Evolutionary conservation across 805 yeast species (phyloP).

Genomic region (Pichia californica): DNA sequence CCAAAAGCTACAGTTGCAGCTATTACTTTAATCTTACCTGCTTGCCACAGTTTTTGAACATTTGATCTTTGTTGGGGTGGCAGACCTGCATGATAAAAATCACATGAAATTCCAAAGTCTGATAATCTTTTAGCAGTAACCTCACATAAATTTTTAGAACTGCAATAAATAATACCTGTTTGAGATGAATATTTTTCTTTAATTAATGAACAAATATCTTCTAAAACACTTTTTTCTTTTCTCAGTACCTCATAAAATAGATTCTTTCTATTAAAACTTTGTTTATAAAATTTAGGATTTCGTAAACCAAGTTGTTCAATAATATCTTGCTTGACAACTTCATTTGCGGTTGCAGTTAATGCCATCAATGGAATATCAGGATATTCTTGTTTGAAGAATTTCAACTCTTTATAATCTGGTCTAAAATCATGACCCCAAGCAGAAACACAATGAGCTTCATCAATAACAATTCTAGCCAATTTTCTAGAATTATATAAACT

Average conservation of each 20-base stretch:
- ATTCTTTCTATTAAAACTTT: constrained; percentile 88
- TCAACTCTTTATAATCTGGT: constrained; percentile 85
- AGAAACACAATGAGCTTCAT: constrained; percentile 97
- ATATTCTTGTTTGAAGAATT: constrained; percentile 61
- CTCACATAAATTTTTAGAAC: constrained; percentile 85
- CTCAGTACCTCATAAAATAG: constrained; percentile 69
- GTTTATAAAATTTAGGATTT: constrained; percentile 63
- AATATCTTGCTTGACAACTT: constrained; percentile 81
- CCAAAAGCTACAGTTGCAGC: constrained; percentile 99
- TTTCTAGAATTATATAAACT: constrained; percentile 46
- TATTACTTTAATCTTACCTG: constrained; percentile 60
- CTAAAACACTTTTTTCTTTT: constrained; percentile 52
- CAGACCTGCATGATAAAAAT: constrained; percentile 95
- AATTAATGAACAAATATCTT: constrained; percentile 55
- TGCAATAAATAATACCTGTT: constrained; percentile 91
- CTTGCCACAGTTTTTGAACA: constrained; percentile 83
- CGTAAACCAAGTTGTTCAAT: constrained; percentile 64
- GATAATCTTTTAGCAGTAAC: constrained; percentile 58
- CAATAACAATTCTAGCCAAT: constrained; percentile 85
- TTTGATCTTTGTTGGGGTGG: constrained; percentile 59
- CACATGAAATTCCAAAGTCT: constrained; percentile 57
- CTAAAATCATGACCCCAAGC: constrained; percentile 99
- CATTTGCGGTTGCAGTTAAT: constrained; percentile 94
- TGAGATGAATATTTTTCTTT: constrained; percentile 42
- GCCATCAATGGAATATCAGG: constrained; percentile 92